phyloP scores from a whole-genome alignment of 2,329 filamentous ascomycete genomes.

The Colletotrichum sp. region DNA sequence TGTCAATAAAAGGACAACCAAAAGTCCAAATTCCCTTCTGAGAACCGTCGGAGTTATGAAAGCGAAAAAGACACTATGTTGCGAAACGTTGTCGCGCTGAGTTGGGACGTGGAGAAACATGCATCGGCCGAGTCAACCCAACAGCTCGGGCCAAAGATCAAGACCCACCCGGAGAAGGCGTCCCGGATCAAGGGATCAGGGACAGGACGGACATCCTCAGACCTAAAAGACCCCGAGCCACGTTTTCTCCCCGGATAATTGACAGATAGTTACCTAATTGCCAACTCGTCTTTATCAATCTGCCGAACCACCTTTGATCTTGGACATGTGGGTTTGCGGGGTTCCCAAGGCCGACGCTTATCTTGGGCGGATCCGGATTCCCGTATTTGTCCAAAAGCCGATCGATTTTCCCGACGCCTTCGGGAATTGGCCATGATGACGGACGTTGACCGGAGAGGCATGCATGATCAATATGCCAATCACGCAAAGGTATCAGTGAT shows the following conservation, averaged over 20 bases:
- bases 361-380: not conserved
- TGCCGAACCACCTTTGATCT: not conserved
- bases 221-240: not conserved
- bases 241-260: not conserved
- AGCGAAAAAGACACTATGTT: fast-evolving
- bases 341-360: not conserved
- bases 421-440: not conserved
- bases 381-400: not conserved
- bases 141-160: not conserved
- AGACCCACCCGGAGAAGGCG: not conserved
- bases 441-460: not conserved
- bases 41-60: fast-evolving
- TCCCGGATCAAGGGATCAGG: not conserved
- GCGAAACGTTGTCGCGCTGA: not conserved
- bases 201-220: not conserved
- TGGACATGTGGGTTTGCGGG: not conserved
- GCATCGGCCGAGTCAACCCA: not conserved
- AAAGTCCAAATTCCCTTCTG: fast-evolving
- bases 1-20: fast-evolving
- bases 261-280: not conserved
- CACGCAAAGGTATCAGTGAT: not conserved
- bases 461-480: not conserved
- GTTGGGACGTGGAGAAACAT: not conserved
- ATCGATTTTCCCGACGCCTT: constrained; percentile 1
- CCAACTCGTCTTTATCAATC: not conserved